Percentiles rank a stretch among this genome's conserved stretches.
These are phyloP conservation scores for Metroxylon sagu DNA, from an alignment of 176 grass and related monocot genomes.

Conservation along the genomic window DNA sequence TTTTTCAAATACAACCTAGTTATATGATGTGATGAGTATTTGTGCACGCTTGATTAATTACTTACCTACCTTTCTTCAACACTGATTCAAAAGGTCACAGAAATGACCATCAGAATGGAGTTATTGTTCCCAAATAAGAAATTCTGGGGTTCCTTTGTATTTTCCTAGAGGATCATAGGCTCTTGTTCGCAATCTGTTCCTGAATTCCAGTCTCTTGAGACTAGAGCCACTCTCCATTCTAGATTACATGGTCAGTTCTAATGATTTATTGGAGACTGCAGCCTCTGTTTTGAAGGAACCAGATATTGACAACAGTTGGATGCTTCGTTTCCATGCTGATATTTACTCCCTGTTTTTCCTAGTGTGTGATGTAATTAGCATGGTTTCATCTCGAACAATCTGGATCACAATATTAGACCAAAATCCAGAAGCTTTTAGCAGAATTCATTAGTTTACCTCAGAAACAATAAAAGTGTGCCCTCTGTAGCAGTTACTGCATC, in stretches of 20 bases:
- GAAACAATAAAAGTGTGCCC: neutral
- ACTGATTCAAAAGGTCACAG: neutral
- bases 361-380: neutral
- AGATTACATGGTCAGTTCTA: constrained; percentile 7
- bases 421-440: constrained; percentile 9
- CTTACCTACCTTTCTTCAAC: neutral
- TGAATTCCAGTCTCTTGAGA: constrained; percentile 12
- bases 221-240: constrained; percentile 40
- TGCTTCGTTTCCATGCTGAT: neutral
- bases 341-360: constrained; percentile 1
- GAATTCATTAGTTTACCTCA: constrained; percentile 13
- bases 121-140: constrained; percentile 18
- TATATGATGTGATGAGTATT: no score
- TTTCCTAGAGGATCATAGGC: neutral
- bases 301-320: constrained; percentile 8
- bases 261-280: neutral
- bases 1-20: neutral
- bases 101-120: constrained; percentile 16
- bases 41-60: neutral
- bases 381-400: constrained; percentile 10
- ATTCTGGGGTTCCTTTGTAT: constrained; percentile 9
- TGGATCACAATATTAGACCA: constrained; percentile 12
- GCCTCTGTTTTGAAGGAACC: neutral
- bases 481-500: neutral
- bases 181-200: no score